Conservation (phyloP, 331 rosid species). For the Erythrophleum ivorense region DNA sequence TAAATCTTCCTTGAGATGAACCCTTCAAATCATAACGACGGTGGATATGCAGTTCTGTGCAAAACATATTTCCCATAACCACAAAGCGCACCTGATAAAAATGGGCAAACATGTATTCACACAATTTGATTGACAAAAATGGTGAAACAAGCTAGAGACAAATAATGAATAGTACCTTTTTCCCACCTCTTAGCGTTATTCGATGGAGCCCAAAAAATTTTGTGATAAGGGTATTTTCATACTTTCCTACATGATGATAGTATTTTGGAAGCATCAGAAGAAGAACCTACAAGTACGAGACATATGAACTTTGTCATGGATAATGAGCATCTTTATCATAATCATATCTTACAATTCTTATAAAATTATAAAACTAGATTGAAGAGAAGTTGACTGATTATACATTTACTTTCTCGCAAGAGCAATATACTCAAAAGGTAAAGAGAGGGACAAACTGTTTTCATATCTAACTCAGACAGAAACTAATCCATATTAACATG, state of each 20-base stretch:
- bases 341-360: neutral
- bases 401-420: neutral
- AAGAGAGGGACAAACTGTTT: neutral
- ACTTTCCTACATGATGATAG: slow-evolving; percentile 64
- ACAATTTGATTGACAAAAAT: neutral
- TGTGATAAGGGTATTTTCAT: slow-evolving; percentile 88
- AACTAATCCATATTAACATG: neutral
- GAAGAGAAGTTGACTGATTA: slow-evolving; percentile 8
- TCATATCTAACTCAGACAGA: neutral
- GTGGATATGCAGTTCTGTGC: slow-evolving; percentile 80
- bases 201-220: slow-evolving; percentile 85
- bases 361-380: neutral
- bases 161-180: slow-evolving; percentile 61
- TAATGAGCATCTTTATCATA: slow-evolving; percentile 20
- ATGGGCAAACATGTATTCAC: slow-evolving; percentile 29
- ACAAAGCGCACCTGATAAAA: slow-evolving; percentile 75
- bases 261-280: slow-evolving; percentile 85
- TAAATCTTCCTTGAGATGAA: slow-evolving; percentile 80
- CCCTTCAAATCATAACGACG: slow-evolving; percentile 89
- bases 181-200: slow-evolving; percentile 65
- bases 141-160: slow-evolving; percentile 38
- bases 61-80: slow-evolving; percentile 95
- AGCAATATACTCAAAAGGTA: neutral
- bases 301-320: neutral
- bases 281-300: slow-evolving; percentile 54